Percentiles rank a stretch among this genome's conserved stretches.
These are phyloP conservation scores for Saturnispora dispora DNA, from an alignment of 805 yeast species.

Conservation along the genomic window DNA sequence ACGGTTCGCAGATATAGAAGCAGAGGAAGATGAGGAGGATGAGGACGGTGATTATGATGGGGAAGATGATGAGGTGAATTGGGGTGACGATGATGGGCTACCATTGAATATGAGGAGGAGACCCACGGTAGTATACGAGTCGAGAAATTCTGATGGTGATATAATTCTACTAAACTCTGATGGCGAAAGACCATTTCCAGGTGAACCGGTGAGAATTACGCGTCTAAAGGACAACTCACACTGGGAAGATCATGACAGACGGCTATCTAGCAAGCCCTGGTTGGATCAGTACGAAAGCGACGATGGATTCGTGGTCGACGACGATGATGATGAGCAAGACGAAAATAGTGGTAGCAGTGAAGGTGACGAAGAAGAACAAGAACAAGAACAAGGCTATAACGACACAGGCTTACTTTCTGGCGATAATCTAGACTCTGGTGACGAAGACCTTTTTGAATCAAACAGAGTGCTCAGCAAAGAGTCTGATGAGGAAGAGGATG, in stretches of 20 bases:
- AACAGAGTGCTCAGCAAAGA: neutral
- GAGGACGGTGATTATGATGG: constrained; percentile 2
- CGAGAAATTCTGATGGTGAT: neutral
- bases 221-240: neutral
- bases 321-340: constrained; percentile 12
- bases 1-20: neutral
- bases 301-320: constrained; percentile 13
- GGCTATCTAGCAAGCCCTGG: neutral
- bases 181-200: constrained; percentile 3
- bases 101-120: neutral
- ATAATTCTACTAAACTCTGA: neutral
- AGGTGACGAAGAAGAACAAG: constrained; percentile 1
- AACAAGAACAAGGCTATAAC: neutral
- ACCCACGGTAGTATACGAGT: neutral
- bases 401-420: neutral
- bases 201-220: neutral
- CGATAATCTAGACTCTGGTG: constrained; percentile 7
- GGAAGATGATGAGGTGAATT: neutral
- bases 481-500: neutral
- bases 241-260: neutral
- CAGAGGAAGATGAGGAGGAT: constrained; percentile 1
- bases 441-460: constrained; percentile 9
- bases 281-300: constrained; percentile 10
- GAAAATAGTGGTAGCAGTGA: neutral
- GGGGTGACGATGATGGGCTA: constrained; percentile 4